Evolutionary conservation across 331 rosid species (phyloP).

Genomic region (Dryas integrifolia): DNA sequence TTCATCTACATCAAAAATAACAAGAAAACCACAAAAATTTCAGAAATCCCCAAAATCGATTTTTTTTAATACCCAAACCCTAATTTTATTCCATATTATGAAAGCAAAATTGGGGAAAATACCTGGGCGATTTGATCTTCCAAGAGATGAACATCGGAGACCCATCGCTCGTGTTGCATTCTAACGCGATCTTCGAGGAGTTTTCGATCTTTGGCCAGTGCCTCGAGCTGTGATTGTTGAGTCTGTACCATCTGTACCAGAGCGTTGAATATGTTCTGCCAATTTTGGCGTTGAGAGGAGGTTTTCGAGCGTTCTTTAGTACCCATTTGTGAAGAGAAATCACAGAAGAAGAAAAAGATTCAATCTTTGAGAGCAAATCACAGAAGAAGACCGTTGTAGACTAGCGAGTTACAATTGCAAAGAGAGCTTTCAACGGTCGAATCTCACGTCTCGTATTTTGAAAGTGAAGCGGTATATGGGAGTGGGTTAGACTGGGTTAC

Average conservation of each 20-base stretch:
- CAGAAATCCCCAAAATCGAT: not conserved
- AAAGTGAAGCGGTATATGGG: not conserved
- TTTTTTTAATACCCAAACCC: constrained; percentile 33
- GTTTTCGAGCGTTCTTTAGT: constrained; percentile 18
- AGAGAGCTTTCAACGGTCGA: constrained; percentile 12
- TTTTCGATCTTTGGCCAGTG: constrained; percentile 47
- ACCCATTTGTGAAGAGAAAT: constrained; percentile 32
- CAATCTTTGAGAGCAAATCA: not conserved
- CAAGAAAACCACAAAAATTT: constrained; percentile 4
- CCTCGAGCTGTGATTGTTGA: constrained; percentile 65
- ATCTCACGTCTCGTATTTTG: not conserved
- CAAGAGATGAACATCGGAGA: constrained; percentile 43
- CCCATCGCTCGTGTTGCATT: constrained; percentile 61
- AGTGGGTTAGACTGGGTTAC: not conserved
- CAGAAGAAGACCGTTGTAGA: constrained; percentile 19
- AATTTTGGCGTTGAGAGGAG: constrained; percentile 40
- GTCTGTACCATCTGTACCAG: constrained; percentile 49
- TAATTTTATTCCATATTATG: not conserved
- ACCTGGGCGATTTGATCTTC: constrained; percentile 55
- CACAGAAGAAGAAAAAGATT: constrained; percentile 4
- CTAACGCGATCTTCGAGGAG: constrained; percentile 50
- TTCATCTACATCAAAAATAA: constrained; percentile 46
- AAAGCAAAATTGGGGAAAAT: not conserved
- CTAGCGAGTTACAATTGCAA: not conserved
- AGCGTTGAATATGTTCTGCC: constrained; percentile 51